phyloP scores from a whole-genome alignment of 2,329 filamentous ascomycete species.

The Aspergillus clavatus region DNA sequence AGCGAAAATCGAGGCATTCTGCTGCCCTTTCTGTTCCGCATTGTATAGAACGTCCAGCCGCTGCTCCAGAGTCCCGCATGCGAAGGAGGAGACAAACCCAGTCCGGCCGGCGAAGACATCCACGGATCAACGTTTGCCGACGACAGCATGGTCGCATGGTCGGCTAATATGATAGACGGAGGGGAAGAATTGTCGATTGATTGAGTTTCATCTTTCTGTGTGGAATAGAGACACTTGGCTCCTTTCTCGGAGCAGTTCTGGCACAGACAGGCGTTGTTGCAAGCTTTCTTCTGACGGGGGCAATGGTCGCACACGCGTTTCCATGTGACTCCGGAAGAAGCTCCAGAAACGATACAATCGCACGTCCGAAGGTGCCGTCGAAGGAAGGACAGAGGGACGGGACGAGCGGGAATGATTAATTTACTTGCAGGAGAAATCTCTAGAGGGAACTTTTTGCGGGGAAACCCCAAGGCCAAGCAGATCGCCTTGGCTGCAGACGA shows the following conservation, averaged over 20 bases:
- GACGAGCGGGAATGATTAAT: too few relatives aligned
- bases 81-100: slow-evolving; percentile 34
- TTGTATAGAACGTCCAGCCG: slow-evolving; percentile 22
- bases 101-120: slow-evolving; percentile 32
- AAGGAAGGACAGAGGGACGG: too few relatives aligned
- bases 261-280: slow-evolving; percentile 29
- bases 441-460: too few relatives aligned
- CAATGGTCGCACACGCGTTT: slow-evolving; percentile 34
- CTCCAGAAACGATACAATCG: slow-evolving; percentile 14
- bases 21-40: neutral
- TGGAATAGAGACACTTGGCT: slow-evolving; percentile 20
- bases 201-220: neutral
- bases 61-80: slow-evolving; percentile 32
- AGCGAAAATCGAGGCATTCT: neutral
- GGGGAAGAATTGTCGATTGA: neutral
- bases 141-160: neutral
- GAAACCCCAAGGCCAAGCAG: too few relatives aligned
- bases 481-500: too few relatives aligned
- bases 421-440: slow-evolving; percentile 27
- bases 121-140: neutral
- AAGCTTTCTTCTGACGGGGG: slow-evolving; percentile 34
- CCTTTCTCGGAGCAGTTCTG: slow-evolving; percentile 22
- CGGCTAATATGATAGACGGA: neutral
- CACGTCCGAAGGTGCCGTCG: slow-evolving; percentile 34
- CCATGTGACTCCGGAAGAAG: slow-evolving; percentile 13